Evolutionary conservation across 306 rosid species (phyloP).

Genomic region (Arachis hypogaea): DNA sequence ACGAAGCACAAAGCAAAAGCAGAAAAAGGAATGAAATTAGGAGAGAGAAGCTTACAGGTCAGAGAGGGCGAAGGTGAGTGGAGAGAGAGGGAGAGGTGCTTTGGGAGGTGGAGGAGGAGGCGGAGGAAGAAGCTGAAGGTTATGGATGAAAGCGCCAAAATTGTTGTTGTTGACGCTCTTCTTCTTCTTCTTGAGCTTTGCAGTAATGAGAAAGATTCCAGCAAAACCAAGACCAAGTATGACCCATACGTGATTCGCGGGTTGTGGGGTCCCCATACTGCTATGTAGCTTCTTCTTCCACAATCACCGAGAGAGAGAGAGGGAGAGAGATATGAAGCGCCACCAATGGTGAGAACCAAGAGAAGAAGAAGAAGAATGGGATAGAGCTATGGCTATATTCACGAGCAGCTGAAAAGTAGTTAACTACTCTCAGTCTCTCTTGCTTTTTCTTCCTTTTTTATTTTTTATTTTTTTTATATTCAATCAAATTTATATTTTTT

Average conservation of each 20-base stretch:
- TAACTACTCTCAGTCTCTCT: neutral
- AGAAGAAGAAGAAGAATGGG: neutral
- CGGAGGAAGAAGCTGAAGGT: conserved; percentile 81
- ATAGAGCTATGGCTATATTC: neutral
- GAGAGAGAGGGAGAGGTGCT: conserved; percentile 95
- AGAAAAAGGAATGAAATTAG: neutral
- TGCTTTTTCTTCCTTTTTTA: no score
- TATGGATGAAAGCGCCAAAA: conserved; percentile 80
- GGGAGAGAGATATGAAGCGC: neutral
- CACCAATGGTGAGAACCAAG: neutral
- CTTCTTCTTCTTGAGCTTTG: conserved; percentile 47
- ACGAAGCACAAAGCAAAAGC: neutral
- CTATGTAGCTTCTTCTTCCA: neutral
- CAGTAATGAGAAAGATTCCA: conserved; percentile 69
- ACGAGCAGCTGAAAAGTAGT: neutral
- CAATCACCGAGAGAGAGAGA: neutral
- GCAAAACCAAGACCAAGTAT: conserved; percentile 84
- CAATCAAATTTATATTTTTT: no score
- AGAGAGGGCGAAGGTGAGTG: conserved; percentile 80
- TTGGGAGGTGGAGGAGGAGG: conserved; percentile 96
- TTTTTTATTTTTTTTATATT: no score
- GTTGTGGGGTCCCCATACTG: neutral
- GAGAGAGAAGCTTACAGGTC: conserved; percentile 57
- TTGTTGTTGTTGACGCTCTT: conserved; percentile 62
- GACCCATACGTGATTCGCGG: conserved; percentile 51